A percentile compares a stretch with the other conserved stretches of the same genome.
Evolutionary conservation across 306 rosid genomes (phyloP).

Genomic region (cucumber (Cucumis sativus)): Cucumber_9930_V3 NC_026660.2:22290501-22291000

Average conservation of each 20-base stretch:
- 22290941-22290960: background rate
- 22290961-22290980: background rate
- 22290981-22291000: background rate
- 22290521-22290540: background rate
- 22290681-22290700: conserved; percentile 8
- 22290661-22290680: conserved; percentile 18
- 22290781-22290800: background rate
- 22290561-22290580: background rate
- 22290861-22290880: background rate
- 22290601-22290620: conserved; percentile 69
- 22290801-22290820: background rate
- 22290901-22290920: background rate
- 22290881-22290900: background rate
- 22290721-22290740: background rate
- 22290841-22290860: background rate
- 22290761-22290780: background rate
- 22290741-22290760: background rate
- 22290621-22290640: conserved; percentile 66
- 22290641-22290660: conserved; percentile 20
- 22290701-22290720: conserved; percentile 14
- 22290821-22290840: background rate
- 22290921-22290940: background rate
- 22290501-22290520: background rate
- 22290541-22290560: background rate
- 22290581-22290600: conserved; percentile 30